These are phyloP conservation scores for Epichloe gansuensis DNA, from an alignment of 2,329 filamentous ascomycete genomes.

Conservation along the genomic window DNA sequence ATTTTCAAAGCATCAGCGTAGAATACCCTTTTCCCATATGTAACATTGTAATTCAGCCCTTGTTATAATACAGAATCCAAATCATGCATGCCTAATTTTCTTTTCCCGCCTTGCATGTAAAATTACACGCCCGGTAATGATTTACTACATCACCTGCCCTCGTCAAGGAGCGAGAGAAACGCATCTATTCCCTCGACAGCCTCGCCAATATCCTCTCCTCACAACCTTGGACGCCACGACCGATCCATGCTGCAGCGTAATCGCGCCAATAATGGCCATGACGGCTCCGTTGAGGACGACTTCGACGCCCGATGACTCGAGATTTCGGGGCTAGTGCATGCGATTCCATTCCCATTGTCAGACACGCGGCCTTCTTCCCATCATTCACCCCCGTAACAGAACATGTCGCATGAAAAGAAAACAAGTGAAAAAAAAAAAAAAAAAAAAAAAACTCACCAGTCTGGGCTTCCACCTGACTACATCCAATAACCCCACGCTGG, in stretches of 20 bases:
- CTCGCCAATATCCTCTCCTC: conserved; percentile 58
- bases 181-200: conserved; percentile 10
- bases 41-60: background rate
- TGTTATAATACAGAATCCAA: conserved; percentile 9
- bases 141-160: background rate
- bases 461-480: conserved; percentile 84
- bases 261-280: conserved; percentile 76
- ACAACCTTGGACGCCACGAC: conserved; percentile 63
- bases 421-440: conserved; percentile 1
- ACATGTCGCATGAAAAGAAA: background rate
- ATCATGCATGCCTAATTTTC: too few species aligned
- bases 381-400: background rate
- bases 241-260: conserved; percentile 79
- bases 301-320: conserved; percentile 60
- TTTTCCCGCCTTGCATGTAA: too few species aligned
- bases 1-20: background rate
- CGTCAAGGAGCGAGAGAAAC: too few species aligned
- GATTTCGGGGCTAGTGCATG: conserved; percentile 44
- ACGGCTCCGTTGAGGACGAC: conserved; percentile 65
- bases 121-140: conserved; percentile 12
- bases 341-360: too few species aligned
- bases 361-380: background rate
- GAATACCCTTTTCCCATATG: background rate
- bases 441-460: conserved; percentile 45
- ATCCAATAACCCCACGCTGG: conserved; percentile 55